Conservation (phyloP, 768 basidiomycete species). For the Austroboletus eburneus region DNA sequence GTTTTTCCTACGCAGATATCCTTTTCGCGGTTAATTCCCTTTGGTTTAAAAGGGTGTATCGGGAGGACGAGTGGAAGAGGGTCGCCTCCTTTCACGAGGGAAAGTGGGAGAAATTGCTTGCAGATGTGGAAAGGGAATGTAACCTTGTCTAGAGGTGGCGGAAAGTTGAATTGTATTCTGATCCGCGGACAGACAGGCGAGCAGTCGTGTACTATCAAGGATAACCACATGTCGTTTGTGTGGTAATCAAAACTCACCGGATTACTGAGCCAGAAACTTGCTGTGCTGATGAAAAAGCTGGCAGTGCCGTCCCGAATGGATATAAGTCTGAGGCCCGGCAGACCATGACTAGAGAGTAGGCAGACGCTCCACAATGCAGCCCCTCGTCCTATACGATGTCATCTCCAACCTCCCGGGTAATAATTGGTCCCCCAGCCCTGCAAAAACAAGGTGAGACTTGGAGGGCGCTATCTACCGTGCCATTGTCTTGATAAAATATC, state of each 20-base stretch:
- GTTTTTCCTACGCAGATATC: slow-evolving; percentile 31
- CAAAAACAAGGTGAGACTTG: slow-evolving; percentile 33
- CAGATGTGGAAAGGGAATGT: slow-evolving; percentile 26
- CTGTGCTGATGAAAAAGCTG: slow-evolving; percentile 7
- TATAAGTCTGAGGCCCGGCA: not conserved
- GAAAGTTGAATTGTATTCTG: not conserved
- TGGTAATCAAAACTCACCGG: no score
- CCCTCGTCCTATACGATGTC: slow-evolving; percentile 36
- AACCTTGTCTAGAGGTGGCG: slow-evolving; percentile 4
- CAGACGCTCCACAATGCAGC: slow-evolving; percentile 13
- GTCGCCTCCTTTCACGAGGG: slow-evolving; percentile 23
- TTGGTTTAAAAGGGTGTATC: slow-evolving; percentile 19
- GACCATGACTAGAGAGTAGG: not conserved
- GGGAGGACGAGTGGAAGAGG: slow-evolving; percentile 25
- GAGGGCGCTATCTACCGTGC: not conserved
- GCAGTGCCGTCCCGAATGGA: not conserved
- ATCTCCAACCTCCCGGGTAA: slow-evolving; percentile 28
- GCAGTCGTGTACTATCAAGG: no score
- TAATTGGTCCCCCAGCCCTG: slow-evolving; percentile 37
- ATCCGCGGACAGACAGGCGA: not conserved
- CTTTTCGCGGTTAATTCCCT: slow-evolving; percentile 15
- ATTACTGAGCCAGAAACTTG: no score
- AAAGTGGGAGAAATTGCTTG: slow-evolving; percentile 23
- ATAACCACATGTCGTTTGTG: not conserved
- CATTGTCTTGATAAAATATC: not conserved